Evolutionary conservation across 495 filamentous ascomycete genomes (phyloP).

Genomic region (Xylaria venustula): DNA sequence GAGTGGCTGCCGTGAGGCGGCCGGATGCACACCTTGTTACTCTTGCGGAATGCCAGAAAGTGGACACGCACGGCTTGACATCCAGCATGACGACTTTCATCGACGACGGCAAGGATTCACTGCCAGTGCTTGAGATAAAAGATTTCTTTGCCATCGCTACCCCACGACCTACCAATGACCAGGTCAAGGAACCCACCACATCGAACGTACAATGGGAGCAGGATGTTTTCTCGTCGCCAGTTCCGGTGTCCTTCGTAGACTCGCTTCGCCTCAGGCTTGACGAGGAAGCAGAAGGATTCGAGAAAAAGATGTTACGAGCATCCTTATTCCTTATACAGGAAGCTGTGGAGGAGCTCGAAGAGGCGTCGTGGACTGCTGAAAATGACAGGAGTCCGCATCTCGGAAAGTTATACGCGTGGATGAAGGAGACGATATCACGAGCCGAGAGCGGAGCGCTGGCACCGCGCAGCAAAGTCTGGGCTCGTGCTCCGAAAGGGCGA

Average conservation of each 20-base stretch:
- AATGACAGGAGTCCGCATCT: neutral
- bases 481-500: neutral
- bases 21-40: neutral
- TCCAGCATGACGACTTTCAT: conserved; percentile 5
- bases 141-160: conserved; percentile 14
- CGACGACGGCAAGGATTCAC: neutral
- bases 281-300: conserved; percentile 5
- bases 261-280: conserved; percentile 3
- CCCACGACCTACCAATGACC: conserved; percentile 1
- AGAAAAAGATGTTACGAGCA: conserved; percentile 15
- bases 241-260: conserved; percentile 1
- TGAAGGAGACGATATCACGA: conserved; percentile 13
- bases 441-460: conserved; percentile 6
- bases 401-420: conserved; percentile 15
- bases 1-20: neutral
- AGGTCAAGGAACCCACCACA: neutral
- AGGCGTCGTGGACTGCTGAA: neutral
- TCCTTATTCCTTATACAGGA: conserved; percentile 21
- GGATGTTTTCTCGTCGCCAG: conserved; percentile 14
- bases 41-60: neutral
- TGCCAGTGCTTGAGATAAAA: neutral
- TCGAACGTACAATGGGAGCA: conserved; percentile 15
- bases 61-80: neutral
- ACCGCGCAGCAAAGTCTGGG: conserved; percentile 12
- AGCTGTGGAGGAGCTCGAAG: conserved; percentile 13